Evolutionary conservation across 208 protist species (phyloP), one percentile per base, ranked within the genome.

Genomic region (Acanthamoeba divionensis): DNA sequence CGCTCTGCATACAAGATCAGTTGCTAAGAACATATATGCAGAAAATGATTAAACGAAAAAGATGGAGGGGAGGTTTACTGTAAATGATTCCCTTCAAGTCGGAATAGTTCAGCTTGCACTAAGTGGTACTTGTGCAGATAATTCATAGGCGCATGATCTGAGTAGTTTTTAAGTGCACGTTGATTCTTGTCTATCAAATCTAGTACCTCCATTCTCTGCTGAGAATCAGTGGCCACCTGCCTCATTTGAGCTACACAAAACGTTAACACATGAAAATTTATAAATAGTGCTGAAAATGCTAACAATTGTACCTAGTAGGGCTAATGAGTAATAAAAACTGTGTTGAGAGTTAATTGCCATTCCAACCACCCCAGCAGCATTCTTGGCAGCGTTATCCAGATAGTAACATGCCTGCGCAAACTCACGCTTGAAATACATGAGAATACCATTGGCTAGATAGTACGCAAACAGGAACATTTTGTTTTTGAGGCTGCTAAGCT

Each of bases 381-480:
- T 75, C 66, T 75, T 26, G 41, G 45, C 66, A 47, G 66, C 66
- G 41, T 54, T 38, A 9, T 29, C 26, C 8, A 75, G 36, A 9
- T 24, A 44, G 24, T 75, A 38, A 47, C 45, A 36, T 36, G 65
- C 65, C 65, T 73, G 41, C 5, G 6, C 5, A 44, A 73, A 26
- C 33, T 73, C 65, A 8, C 13, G 3, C 65, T 48, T 21, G 29
- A 15, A 52, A 47, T 75, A 75, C 41, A 47, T 47, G 41, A 75
- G 66, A 29, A 75, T 75, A 47, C 66, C 66, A 47, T 75, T 75
- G 36, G 66, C 66, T 36, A 75, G 66, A 47, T 75, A 50, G 66
- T 75, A 75, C 3, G 66, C 18, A 47, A 75, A 75, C 13, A 75
- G 66, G 38, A 75, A 75, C 66, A 75, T 75, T 47, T 75, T 75